phyloP scores from a whole-genome alignment of 2,329 filamentous ascomycete genomes.

The Claviceps pusilla region DNA sequence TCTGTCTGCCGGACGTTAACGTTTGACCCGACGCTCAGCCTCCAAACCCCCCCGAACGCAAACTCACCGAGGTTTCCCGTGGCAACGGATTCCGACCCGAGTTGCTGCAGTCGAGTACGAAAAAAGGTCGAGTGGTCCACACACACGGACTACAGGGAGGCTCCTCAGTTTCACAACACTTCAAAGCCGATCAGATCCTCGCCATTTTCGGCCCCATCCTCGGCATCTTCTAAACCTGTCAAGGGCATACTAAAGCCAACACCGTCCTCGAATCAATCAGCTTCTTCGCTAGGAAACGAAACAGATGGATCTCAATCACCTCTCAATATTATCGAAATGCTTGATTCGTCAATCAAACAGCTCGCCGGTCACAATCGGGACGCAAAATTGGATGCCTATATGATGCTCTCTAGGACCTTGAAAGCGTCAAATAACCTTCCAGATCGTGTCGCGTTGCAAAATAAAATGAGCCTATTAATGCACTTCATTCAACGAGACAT shows the following conservation, averaged over 20 bases:
- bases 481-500: slow-evolving; percentile 79
- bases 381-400: slow-evolving; percentile 72
- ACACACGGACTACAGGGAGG: slow-evolving; percentile 40
- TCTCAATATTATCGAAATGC: slow-evolving; percentile 58
- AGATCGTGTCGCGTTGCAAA: slow-evolving; percentile 53
- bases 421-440: slow-evolving; percentile 73
- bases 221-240: slow-evolving; percentile 29
- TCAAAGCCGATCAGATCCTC: slow-evolving; percentile 23
- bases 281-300: slow-evolving; percentile 26
- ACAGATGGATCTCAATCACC: slow-evolving; percentile 21
- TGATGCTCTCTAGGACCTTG: slow-evolving; percentile 58
- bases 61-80: slow-evolving; percentile 29
- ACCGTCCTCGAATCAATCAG: slow-evolving; percentile 30
- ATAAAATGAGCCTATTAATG: slow-evolving; percentile 62
- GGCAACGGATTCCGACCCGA: slow-evolving; percentile 26
- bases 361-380: slow-evolving; percentile 59
- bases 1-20: slow-evolving; percentile 20
- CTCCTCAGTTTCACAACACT: slow-evolving; percentile 29
- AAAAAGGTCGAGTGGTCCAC: slow-evolving; percentile 45
- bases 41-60: slow-evolving; percentile 37
- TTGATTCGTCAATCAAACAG: slow-evolving; percentile 72
- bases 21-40: slow-evolving; percentile 21
- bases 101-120: slow-evolving; percentile 29
- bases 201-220: slow-evolving; percentile 25
- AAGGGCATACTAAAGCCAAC: slow-evolving; percentile 68